Percentiles rank a stretch among this genome's conserved stretches.
phyloP scores from a whole-genome alignment of 2,329 filamentous ascomycete genomes.

The Emericellopsis atlantica region DNA sequence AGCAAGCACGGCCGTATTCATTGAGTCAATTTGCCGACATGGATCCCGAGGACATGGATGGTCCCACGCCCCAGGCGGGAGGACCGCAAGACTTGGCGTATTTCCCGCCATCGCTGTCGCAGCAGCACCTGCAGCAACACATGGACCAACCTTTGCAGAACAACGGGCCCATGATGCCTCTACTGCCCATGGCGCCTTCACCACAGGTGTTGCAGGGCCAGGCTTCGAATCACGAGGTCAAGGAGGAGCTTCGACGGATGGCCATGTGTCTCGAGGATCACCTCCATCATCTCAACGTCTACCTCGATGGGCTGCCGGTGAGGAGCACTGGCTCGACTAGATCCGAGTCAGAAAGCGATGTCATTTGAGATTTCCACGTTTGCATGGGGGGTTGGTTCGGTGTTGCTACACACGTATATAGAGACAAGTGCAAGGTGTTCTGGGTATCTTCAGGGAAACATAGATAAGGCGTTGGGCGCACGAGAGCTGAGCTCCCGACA shows the following conservation, averaged over 20 bases:
- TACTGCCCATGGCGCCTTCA: constrained; percentile 31
- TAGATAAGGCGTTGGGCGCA: no score
- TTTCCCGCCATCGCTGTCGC: constrained; percentile 6
- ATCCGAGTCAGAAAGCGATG: constrained; percentile 10
- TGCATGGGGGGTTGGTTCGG: neutral
- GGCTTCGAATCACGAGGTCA: constrained; percentile 36
- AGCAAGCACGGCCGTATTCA: constrained; percentile 17
- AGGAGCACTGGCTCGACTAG: constrained; percentile 18
- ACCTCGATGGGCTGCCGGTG: constrained; percentile 26
- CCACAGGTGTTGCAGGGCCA: constrained; percentile 40
- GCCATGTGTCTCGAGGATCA: constrained; percentile 37
- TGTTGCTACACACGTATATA: neutral
- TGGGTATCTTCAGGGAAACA: neutral
- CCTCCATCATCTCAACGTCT: constrained; percentile 29
- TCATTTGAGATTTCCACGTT: neutral
- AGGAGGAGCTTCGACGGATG: constrained; percentile 35
- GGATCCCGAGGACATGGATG: constrained; percentile 18
- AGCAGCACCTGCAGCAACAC: constrained; percentile 7
- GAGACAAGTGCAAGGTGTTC: neutral
- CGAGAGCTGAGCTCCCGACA: neutral
- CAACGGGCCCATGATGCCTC: constrained; percentile 12
- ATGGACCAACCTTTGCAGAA: constrained; percentile 7
- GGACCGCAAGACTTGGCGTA: neutral
- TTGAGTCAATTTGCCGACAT: constrained; percentile 27
- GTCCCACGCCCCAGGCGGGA: constrained; percentile 1